These are phyloP conservation scores for Dryas octopetala DNA, from an alignment of 306 rosid genomes.

Conservation along the genomic window DNA sequence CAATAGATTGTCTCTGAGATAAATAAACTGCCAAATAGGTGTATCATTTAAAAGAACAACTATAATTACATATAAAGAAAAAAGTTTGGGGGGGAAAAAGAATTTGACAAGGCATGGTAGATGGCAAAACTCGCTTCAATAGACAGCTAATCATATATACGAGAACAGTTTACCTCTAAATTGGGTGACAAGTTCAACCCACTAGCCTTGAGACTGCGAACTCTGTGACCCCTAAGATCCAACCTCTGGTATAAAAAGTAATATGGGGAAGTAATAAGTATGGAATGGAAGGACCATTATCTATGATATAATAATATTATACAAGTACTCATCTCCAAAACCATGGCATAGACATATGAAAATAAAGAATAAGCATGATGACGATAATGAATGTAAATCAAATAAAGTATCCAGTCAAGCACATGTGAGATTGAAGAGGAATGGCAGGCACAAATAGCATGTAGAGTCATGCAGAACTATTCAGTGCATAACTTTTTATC, in stretches of 20 bases:
- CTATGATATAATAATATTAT: not conserved
- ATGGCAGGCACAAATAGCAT: no score
- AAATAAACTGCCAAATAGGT: slow-evolving; percentile 72
- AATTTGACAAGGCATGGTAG: not conserved
- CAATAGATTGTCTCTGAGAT: slow-evolving; percentile 93
- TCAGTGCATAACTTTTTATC: no score
- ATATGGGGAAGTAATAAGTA: slow-evolving; percentile 24
- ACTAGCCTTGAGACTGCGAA: slow-evolving; percentile 82
- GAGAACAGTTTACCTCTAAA: slow-evolving; percentile 70
- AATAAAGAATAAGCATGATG: not conserved
- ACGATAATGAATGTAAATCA: not conserved
- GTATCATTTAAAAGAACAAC: slow-evolving; percentile 21
- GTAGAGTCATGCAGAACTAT: no score
- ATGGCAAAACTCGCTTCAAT: not conserved
- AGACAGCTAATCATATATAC: not conserved
- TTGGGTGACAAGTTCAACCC: slow-evolving; percentile 91
- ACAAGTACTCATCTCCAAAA: not conserved
- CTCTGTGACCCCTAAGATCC: slow-evolving; percentile 98
- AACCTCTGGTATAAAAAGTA: slow-evolving; percentile 57
- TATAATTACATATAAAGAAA: not conserved
- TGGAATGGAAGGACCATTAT: slow-evolving; percentile 7
- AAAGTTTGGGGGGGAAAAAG: not conserved
- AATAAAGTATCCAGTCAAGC: no score
- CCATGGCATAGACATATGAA: not conserved
- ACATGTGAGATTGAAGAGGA: no score